A percentile compares a stretch with the other conserved stretches of the same genome.
These are phyloP conservation scores for Macroventuria anomochaeta DNA, from an alignment of 2,329 filamentous ascomycete species.

Conservation along the genomic window DNA sequence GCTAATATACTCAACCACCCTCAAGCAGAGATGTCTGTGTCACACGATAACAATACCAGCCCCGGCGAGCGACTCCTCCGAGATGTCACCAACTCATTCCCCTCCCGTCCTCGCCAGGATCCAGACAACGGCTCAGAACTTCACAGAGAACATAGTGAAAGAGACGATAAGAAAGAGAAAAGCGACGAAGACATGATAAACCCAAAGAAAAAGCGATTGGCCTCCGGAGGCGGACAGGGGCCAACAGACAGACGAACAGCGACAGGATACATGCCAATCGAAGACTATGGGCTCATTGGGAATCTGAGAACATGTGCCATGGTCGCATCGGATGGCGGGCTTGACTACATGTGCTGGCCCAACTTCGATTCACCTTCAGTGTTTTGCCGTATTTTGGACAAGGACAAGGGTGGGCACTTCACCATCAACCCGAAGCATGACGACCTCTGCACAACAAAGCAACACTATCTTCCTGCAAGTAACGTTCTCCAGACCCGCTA, in stretches of 20 bases:
- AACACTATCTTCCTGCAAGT: conserved; percentile 76
- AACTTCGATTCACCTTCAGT: conserved; percentile 79
- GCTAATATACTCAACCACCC: conserved; percentile 6
- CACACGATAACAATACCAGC: conserved; percentile 4
- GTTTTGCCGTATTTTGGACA: conserved; percentile 76
- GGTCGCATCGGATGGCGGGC: conserved; percentile 51
- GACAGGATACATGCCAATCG: conserved; percentile 49
- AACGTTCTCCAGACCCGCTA: conserved; percentile 81
- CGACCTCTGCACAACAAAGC: conserved; percentile 70
- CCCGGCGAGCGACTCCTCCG: conserved; percentile 16
- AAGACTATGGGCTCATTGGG: conserved; percentile 80
- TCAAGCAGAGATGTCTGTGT: conserved; percentile 12
- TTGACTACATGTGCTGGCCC: conserved; percentile 84
- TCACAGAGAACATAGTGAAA: conserved; percentile 14
- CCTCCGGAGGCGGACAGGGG: conserved; percentile 15
- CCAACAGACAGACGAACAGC: conserved; percentile 28
- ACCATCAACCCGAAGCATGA: conserved; percentile 61
- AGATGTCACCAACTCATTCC: conserved; percentile 21
- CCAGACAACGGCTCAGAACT: conserved; percentile 18
- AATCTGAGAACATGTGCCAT: conserved; percentile 75
- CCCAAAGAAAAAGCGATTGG: conserved; percentile 14
- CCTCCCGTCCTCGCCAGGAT: conserved; percentile 11
- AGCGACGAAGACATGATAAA: conserved; percentile 22
- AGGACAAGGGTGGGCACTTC: conserved; percentile 76
- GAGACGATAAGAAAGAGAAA: neutral